A percentile compares a stretch with the other conserved stretches of the same genome.
Conservation (phyloP, 1,284 basidiomycete genomes). For the Cutaneotrichosporon spelunceum region DNA sequence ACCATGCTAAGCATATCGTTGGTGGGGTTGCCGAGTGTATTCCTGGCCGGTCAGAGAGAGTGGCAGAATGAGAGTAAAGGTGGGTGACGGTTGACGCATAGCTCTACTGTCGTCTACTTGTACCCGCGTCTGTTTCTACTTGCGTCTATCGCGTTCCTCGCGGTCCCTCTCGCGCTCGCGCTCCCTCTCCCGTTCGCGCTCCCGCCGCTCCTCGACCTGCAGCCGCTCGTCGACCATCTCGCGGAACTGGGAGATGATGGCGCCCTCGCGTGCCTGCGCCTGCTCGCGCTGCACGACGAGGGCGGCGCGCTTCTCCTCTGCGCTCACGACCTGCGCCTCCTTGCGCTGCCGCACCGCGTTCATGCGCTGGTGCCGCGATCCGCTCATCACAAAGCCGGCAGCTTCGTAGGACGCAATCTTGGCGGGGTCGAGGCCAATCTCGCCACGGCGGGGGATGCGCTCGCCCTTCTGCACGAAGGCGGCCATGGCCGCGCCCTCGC, state of each 20-base stretch:
- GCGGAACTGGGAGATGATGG: slow-evolving; percentile 65
- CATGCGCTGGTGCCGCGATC: slow-evolving; percentile 87
- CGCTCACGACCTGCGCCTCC: slow-evolving; percentile 97
- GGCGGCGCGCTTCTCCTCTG: slow-evolving; percentile 93
- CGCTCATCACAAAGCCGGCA: slow-evolving; percentile 98
- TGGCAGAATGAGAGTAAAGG: too few relatives aligned
- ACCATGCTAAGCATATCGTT: too few relatives aligned
- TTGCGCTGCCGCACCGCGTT: slow-evolving; percentile 94
- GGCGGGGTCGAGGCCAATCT: slow-evolving; percentile 85
- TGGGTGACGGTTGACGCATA: too few relatives aligned
- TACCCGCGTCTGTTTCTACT: neutral
- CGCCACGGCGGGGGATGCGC: slow-evolving; percentile 96
- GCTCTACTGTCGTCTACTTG: too few relatives aligned
- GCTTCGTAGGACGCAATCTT: slow-evolving; percentile 82
- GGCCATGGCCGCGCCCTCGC: slow-evolving; percentile 96
- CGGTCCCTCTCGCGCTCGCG: slow-evolving; percentile 8
- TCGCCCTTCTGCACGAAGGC: slow-evolving; percentile 84
- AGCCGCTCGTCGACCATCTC: slow-evolving; percentile 65
- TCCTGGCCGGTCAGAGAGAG: too few relatives aligned
- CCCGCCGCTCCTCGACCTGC: slow-evolving; percentile 13
- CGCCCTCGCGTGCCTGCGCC: slow-evolving; percentile 75
- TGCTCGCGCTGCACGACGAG: slow-evolving; percentile 91
- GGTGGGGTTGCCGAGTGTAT: too few relatives aligned
- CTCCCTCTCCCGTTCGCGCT: slow-evolving; percentile 2
- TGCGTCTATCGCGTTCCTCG: neutral